These are phyloP conservation scores for Cyphellophora europaea DNA, from an alignment of 2,329 filamentous ascomycete genomes.

Conservation along the genomic window DNA sequence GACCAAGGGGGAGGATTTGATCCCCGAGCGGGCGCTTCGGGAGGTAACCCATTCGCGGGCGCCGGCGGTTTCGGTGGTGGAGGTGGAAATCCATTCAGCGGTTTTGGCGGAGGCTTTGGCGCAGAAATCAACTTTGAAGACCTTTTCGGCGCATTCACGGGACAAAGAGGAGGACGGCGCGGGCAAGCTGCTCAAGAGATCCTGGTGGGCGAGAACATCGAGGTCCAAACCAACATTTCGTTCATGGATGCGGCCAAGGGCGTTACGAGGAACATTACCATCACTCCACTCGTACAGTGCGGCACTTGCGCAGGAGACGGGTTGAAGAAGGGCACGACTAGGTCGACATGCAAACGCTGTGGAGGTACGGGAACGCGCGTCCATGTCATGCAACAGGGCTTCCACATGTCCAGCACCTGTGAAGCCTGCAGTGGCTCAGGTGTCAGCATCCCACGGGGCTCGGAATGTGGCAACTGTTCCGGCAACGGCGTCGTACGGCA, in stretches of 20 bases:
- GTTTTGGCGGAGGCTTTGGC: constrained; percentile 57
- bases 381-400: constrained; percentile 83
- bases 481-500: constrained; percentile 81
- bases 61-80: constrained; percentile 46
- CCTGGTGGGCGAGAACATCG: constrained; percentile 89
- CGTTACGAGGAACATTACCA: constrained; percentile 73
- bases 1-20: constrained; percentile 66
- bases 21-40: constrained; percentile 52
- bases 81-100: constrained; percentile 20
- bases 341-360: constrained; percentile 66
- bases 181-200: constrained; percentile 54
- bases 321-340: constrained; percentile 69
- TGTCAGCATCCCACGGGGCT: constrained; percentile 63
- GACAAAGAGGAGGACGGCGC: constrained; percentile 50
- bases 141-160: constrained; percentile 79
- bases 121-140: constrained; percentile 93
- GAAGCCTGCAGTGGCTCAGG: constrained; percentile 71
- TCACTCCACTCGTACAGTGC: constrained; percentile 73
- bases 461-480: constrained; percentile 68
- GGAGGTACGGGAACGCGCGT: constrained; percentile 79
- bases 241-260: constrained; percentile 97
- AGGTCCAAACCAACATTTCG: constrained; percentile 83
- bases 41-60: constrained; percentile 52
- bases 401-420: constrained; percentile 93
- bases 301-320: constrained; percentile 76